Evolutionary conservation across 176 grass and related monocot species (phyloP).

Genomic region (Avena sativa): DNA sequence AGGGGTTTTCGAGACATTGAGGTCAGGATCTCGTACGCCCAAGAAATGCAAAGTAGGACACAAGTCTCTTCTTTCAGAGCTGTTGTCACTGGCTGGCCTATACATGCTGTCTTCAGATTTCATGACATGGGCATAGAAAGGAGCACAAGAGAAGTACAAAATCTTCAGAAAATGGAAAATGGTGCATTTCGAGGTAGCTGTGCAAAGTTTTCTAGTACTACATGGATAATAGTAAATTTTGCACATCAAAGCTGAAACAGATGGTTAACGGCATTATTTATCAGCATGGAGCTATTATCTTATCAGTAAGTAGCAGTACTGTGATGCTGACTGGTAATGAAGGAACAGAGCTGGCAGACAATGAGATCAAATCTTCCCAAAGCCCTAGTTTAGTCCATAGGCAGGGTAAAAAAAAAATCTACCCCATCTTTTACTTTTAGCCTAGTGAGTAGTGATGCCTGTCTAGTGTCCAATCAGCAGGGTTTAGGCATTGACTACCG

Average conservation of each 20-base stretch:
- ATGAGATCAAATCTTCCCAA: slow-evolving; percentile 10
- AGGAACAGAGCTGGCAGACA: slow-evolving; percentile 24
- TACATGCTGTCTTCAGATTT: slow-evolving; percentile 55
- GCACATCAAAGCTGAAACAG: slow-evolving; percentile 33
- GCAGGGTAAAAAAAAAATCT: slow-evolving; percentile 4
- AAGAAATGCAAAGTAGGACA: slow-evolving; percentile 39
- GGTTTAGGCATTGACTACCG: slow-evolving; percentile 9
- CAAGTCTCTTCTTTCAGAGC: slow-evolving; percentile 45
- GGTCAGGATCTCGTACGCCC: slow-evolving; percentile 8
- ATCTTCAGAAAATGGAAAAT: slow-evolving; percentile 1
- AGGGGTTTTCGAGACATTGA: slow-evolving; percentile 9
- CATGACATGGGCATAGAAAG: slow-evolving; percentile 50
- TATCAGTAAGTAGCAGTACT: background rate
- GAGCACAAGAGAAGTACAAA: slow-evolving; percentile 1
- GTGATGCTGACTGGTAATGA: slow-evolving; percentile 26
- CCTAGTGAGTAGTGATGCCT: slow-evolving; percentile 7
- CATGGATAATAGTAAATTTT: slow-evolving; percentile 12
- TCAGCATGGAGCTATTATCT: slow-evolving; percentile 7
- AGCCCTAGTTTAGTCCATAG: slow-evolving; percentile 29
- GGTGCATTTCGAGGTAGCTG: slow-evolving; percentile 42
- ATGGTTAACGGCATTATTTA: slow-evolving; percentile 22
- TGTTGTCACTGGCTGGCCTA: slow-evolving; percentile 32
- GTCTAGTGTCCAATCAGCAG: slow-evolving; percentile 10
- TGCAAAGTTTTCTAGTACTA: slow-evolving; percentile 16
- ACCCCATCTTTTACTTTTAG: slow-evolving; percentile 8